Evolutionary conservation across 2,329 filamentous ascomycete genomes (phyloP), one percentile per base, ranked within the genome.

Genomic region (Arthroderma uncinatum): DNA sequence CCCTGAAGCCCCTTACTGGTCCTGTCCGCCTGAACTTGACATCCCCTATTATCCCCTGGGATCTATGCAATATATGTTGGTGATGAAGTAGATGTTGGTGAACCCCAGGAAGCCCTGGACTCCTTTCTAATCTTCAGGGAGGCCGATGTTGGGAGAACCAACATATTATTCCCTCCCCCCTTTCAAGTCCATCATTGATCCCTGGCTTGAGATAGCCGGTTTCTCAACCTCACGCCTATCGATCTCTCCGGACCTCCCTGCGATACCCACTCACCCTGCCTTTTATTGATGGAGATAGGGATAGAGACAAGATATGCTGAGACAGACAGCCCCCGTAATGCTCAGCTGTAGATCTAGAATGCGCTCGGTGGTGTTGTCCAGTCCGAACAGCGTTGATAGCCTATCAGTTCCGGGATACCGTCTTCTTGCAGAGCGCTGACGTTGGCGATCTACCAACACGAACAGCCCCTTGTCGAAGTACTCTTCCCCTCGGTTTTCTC

Each of bases 71-170:
- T 50, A 50, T 50, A 30, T 34, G 47, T 50, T 50, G 47, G 23
- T 50, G n/a, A 33, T 33, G 12, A n/a, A n/a, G 47, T 50, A 50
- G 25, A 50, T 50, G 47, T 50, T 50, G 47, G 47, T 50, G 47
- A 50, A 50, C 47, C 47, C 47, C 47, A 30, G 28, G 8, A 30
- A 33, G 16, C 25, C 25, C 25, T 25, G 25, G 47, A 25, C 47
- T 50, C 47, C 25, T 50, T 50, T 50, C 47, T 19, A 50, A 50
- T 50, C 47, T 50, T 50, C 47, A 50, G 47, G 47, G 47, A n/a
- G 6, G 33, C 14, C 4, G 25, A n/a, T 16, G 47, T 50, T 50
- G 47, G 47, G 16, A 7, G n/a, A 10, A 25, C 40, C 25, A 30
- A 33, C 39, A 30, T 30, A 30, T 30, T 34, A 14, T n/a, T 19